phyloP scores from a whole-genome alignment of 768 basidiomycete species.

The Boletus pseudo-olivaceus region DNA sequence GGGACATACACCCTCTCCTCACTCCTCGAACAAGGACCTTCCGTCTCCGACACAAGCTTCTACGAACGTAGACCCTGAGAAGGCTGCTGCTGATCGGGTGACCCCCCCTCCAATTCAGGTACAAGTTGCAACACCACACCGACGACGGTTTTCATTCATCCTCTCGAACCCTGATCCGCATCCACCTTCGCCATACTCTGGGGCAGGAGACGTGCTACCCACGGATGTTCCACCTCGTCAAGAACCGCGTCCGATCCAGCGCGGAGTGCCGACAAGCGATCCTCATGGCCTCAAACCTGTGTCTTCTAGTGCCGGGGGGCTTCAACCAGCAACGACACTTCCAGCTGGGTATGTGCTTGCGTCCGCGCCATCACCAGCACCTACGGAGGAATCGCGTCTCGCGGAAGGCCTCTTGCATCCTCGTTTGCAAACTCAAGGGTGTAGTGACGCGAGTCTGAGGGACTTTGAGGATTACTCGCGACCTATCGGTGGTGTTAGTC shows the following conservation, averaged over 20 bases:
- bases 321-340: neutral
- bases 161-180: slow-evolving; percentile 32
- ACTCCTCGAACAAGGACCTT: slow-evolving; percentile 21
- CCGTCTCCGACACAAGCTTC: slow-evolving; percentile 10
- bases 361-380: slow-evolving; percentile 20
- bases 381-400: slow-evolving; percentile 25
- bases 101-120: slow-evolving; percentile 17
- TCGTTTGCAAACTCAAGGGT: slow-evolving; percentile 20
- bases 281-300: neutral
- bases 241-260: neutral
- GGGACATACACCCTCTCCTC: slow-evolving; percentile 28
- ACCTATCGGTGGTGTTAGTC: slow-evolving; percentile 31
- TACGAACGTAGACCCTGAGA: slow-evolving; percentile 16
- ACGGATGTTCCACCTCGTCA: neutral
- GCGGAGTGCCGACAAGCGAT: neutral
- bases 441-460: slow-evolving; percentile 26
- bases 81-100: neutral
- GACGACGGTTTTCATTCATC: slow-evolving; percentile 26
- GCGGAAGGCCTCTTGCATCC: slow-evolving; percentile 32
- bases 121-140: slow-evolving; percentile 14
- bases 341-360: slow-evolving; percentile 1
- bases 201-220: neutral
- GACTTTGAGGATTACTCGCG: slow-evolving; percentile 35
- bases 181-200: slow-evolving; percentile 18
- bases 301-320: neutral